A percentile compares a stretch with the other conserved stretches of the same genome.
Conservation (phyloP, 306 rosid species). For the Inga laurina region DNA sequence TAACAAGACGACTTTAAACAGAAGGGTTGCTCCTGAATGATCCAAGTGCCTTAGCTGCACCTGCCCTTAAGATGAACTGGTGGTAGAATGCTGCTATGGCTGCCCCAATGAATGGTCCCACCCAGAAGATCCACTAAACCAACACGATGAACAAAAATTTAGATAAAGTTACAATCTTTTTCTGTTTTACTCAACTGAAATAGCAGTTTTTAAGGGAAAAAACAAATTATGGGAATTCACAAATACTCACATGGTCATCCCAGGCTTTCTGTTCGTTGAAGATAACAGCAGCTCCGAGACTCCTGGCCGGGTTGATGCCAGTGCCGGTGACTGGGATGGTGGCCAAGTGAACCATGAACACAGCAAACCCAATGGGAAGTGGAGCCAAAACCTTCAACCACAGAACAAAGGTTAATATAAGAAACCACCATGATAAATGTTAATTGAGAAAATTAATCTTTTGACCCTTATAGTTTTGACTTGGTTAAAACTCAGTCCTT, state of each 20-base stretch:
- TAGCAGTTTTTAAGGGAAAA: not conserved
- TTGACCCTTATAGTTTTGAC: no score
- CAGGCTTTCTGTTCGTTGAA: conserved; percentile 54
- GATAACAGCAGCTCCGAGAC: conserved; percentile 88
- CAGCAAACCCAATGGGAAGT: conserved; percentile 96
- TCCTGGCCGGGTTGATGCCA: conserved; percentile 94
- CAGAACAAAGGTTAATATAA: conserved; percentile 22
- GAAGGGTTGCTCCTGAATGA: conserved; percentile 88
- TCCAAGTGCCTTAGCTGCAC: conserved; percentile 81
- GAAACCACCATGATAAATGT: conserved; percentile 12
- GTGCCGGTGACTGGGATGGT: conserved; percentile 94
- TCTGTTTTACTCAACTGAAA: not conserved
- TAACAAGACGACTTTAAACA: conserved; percentile 37
- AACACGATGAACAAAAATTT: conserved; percentile 17
- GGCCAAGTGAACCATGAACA: conserved; percentile 95
- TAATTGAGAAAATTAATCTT: not conserved
- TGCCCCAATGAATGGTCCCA: conserved; percentile 89
- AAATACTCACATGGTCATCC: conserved; percentile 75
- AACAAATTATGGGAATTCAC: not conserved
- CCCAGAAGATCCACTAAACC: conserved; percentile 94
- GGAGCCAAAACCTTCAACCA: conserved; percentile 84
- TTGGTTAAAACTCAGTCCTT: no score
- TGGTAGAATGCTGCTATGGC: conserved; percentile 96
- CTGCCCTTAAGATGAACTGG: conserved; percentile 91
- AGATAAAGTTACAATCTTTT: conserved; percentile 20